These are phyloP conservation scores for Plantago major DNA, from an alignment of 257 asterid species.

Conservation along the genomic window DNA sequence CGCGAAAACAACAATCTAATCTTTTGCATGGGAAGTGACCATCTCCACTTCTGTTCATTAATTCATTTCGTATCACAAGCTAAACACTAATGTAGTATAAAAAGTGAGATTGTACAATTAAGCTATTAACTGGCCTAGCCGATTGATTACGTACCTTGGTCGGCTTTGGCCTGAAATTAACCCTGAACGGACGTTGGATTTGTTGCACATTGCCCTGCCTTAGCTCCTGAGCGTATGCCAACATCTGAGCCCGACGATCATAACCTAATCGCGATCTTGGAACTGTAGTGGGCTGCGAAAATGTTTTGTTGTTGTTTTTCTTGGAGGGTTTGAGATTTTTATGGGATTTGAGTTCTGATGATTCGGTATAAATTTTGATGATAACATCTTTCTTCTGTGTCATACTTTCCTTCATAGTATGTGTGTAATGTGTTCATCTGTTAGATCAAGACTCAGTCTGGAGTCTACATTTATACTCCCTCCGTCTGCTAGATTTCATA, in stretches of 20 bases:
- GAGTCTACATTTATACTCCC: too few relatives aligned
- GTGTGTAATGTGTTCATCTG: not conserved
- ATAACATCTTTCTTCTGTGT: conserved; percentile 27
- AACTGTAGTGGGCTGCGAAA: conserved; percentile 9
- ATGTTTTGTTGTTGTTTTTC: conserved; percentile 7
- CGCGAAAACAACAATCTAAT: conserved; percentile 19
- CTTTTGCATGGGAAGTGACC: conserved; percentile 19
- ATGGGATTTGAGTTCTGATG: conserved; percentile 19
- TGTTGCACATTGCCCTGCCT: conserved; percentile 23
- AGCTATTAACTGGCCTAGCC: too few relatives aligned
- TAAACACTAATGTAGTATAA: not conserved
- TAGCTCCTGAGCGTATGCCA: conserved; percentile 44
- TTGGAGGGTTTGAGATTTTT: conserved; percentile 18
- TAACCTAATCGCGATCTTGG: conserved; percentile 24
- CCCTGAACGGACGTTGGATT: not conserved
- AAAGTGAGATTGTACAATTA: not conserved
- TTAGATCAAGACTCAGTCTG: not conserved
- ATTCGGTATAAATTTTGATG: conserved; percentile 40
- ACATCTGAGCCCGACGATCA: conserved; percentile 49
- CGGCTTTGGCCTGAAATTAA: conserved; percentile 22
- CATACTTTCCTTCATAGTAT: conserved; percentile 4
- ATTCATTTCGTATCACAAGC: not conserved
- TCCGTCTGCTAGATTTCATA: too few relatives aligned
- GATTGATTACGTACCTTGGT: conserved; percentile 26
- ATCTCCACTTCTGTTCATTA: conserved; percentile 41